Evolutionary conservation across 352 stramenopile species (phyloP).

Genomic region (Achlya hypogyna): DNA sequence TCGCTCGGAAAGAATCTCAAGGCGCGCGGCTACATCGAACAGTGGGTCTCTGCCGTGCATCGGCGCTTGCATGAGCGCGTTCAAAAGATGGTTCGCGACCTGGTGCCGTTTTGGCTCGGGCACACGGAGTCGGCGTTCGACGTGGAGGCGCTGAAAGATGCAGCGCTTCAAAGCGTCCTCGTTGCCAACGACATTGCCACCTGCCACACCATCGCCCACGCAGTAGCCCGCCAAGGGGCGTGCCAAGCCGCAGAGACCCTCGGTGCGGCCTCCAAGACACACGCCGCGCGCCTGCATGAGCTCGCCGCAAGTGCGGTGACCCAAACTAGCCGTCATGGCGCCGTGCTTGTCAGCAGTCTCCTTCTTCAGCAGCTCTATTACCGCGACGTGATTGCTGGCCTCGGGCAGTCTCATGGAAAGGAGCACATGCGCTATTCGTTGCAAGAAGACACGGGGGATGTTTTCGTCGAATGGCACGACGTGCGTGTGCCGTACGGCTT

Average conservation of each 20-base stretch:
- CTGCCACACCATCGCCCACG: background rate
- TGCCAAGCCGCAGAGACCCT: too few species aligned
- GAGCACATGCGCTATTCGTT: conserved; percentile 51
- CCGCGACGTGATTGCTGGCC: background rate
- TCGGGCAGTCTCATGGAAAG: conserved; percentile 31
- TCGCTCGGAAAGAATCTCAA: conserved; percentile 67
- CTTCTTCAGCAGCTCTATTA: conserved; percentile 12
- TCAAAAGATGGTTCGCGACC: conserved; percentile 40
- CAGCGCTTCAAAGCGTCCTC: background rate
- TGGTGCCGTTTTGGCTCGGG: conserved; percentile 21
- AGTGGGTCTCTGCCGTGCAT: conserved; percentile 53
- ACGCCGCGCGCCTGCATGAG: too few species aligned
- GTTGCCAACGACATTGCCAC: conserved; percentile 4
- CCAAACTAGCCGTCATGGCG: background rate
- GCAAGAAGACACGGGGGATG: conserved; percentile 41
- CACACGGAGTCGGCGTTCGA: background rate
- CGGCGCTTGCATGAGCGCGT: conserved; percentile 50
- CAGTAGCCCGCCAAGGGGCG: too few species aligned
- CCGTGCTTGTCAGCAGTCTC: background rate
- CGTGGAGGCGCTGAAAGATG: background rate
- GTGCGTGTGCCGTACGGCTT: conserved; percentile 53
- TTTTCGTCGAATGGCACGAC: conserved; percentile 43
- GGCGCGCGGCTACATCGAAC: conserved; percentile 49
- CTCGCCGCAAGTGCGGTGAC: background rate
- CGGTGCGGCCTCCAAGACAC: too few species aligned